Conservation (phyloP, 495 filamentous ascomycete genomes). For the Talaromyces trachyspermus region DNA sequence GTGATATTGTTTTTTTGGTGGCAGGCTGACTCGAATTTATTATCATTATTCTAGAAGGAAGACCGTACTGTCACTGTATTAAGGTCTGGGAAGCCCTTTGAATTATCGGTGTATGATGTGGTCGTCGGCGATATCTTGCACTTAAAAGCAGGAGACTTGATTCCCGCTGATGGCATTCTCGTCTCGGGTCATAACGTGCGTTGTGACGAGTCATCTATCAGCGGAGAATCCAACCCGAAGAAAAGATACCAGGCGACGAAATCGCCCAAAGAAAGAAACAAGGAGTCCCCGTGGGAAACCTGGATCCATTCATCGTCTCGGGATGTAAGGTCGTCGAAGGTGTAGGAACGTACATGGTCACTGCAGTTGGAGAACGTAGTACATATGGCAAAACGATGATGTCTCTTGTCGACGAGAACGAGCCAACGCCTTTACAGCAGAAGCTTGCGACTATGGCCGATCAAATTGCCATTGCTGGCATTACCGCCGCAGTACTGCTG, state of each 20-base stretch:
- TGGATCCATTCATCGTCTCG: constrained; percentile 65
- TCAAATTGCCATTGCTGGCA: constrained; percentile 76
- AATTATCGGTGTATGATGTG: constrained; percentile 66
- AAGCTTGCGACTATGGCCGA: constrained; percentile 75
- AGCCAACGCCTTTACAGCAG: constrained; percentile 74
- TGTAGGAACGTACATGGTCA: constrained; percentile 69
- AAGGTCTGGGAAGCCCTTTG: constrained; percentile 57
- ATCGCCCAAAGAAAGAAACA: constrained; percentile 38
- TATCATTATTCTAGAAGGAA: constrained; percentile 32
- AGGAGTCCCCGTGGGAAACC: constrained; percentile 34
- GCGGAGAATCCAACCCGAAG: constrained; percentile 59
- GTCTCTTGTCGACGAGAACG: constrained; percentile 70
- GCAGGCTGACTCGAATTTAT: too few species aligned
- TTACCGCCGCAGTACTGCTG: constrained; percentile 64
- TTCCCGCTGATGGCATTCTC: constrained; percentile 65
- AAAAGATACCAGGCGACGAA: constrained; percentile 58
- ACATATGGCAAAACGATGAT: constrained; percentile 81
- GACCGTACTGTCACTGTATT: constrained; percentile 59
- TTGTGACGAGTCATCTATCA: constrained; percentile 66
- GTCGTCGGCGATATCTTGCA: constrained; percentile 72
- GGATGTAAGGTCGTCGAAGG: constrained; percentile 81
- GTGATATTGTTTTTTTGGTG: too few species aligned
- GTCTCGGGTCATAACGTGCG: constrained; percentile 58
- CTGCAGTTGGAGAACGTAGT: constrained; percentile 70
- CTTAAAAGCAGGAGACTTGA: constrained; percentile 69